A percentile compares a stretch with the other conserved stretches of the same genome.
Conservation (phyloP, 2,329 filamentous ascomycete species). For the Ophiostoma piceae region DNA sequence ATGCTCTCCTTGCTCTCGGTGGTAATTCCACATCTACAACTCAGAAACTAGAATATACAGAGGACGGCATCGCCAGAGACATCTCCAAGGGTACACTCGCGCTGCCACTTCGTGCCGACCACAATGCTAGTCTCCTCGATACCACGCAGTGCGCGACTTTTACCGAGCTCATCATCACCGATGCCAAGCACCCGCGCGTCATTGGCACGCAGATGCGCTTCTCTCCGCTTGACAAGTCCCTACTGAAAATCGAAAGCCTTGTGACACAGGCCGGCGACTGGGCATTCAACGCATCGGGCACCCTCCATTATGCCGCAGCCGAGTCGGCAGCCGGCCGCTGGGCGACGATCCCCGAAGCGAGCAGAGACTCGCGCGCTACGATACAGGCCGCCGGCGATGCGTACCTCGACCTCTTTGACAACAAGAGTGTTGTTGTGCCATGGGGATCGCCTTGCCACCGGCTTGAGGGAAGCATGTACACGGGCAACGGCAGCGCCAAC, state of each 20-base stretch:
- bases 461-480: too few species aligned
- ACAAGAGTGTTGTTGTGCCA: too few species aligned
- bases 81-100: not conserved
- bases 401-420: too few species aligned
- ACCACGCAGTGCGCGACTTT: not conserved
- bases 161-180: too few species aligned
- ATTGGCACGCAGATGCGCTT: too few species aligned
- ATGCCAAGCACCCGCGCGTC: too few species aligned
- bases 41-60: not conserved
- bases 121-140: not conserved
- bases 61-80: not conserved
- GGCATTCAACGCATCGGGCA: conserved; percentile 37
- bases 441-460: too few species aligned
- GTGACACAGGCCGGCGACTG: conserved; percentile 31
- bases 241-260: too few species aligned
- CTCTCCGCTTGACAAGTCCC: too few species aligned
- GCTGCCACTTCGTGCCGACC: not conserved
- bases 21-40: not conserved
- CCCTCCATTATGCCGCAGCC: conserved; percentile 33
- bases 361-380: conserved; percentile 17
- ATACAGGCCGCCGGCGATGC: too few species aligned
- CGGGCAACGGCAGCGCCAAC: not conserved
- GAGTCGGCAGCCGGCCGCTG: conserved; percentile 30
- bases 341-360: conserved; percentile 31
- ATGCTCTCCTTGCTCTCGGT: not conserved